A percentile compares a stretch with the other conserved stretches of the same genome.
phyloP scores from a whole-genome alignment of 306 rosid genomes.

The Cucumis melo region DNA sequence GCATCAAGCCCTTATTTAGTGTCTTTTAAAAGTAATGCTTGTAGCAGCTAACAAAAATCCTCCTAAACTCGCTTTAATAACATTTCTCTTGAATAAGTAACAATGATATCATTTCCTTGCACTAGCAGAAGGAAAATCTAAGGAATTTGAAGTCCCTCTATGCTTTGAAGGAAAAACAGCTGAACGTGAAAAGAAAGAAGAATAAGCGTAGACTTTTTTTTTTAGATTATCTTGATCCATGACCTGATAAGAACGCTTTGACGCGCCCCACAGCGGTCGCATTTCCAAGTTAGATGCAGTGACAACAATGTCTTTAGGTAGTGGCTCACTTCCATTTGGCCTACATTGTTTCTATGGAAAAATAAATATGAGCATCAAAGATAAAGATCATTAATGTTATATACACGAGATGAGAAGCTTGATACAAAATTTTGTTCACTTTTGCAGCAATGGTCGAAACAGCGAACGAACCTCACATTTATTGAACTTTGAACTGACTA shows the following conservation, averaged over 20 bases:
- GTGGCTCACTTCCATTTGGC: constrained; percentile 64
- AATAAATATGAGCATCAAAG: constrained; percentile 11
- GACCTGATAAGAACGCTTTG: constrained; percentile 6
- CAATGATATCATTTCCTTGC: background rate
- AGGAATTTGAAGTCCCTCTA: background rate
- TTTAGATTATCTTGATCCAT: background rate
- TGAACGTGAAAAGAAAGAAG: background rate
- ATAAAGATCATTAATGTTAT: background rate
- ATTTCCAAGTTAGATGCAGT: constrained; percentile 46
- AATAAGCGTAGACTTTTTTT: background rate
- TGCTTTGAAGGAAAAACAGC: background rate
- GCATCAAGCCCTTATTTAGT: background rate
- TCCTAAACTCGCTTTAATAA: background rate
- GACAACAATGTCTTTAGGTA: constrained; percentile 61
- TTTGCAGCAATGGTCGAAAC: background rate
- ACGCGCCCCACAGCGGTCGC: constrained; percentile 49
- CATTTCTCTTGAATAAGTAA: background rate
- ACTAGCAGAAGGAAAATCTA: background rate
- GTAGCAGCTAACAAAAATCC: background rate
- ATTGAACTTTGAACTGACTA: constrained; percentile 10
- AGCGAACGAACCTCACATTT: constrained; percentile 55
- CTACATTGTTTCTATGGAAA: constrained; percentile 45
- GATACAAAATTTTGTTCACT: background rate
- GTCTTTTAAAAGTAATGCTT: background rate
- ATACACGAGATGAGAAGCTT: background rate